Evolutionary conservation across 2,329 filamentous ascomycete genomes (phyloP).

Genomic region (Colletotrichum lindemuthianum): DNA sequence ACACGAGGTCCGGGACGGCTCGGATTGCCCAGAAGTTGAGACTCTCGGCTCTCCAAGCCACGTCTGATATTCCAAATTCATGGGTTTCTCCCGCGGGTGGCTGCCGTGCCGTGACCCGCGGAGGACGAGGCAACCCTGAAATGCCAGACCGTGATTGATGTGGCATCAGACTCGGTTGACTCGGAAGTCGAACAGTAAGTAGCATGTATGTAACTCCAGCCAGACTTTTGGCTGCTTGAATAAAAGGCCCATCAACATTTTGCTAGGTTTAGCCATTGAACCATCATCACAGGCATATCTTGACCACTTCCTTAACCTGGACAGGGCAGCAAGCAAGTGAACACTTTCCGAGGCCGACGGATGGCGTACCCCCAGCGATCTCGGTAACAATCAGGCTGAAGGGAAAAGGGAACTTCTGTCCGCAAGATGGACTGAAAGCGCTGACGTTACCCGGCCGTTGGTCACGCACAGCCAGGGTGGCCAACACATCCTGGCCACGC

Average conservation of each 20-base stretch:
- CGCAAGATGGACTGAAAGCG: neutral
- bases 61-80: constrained; percentile 1
- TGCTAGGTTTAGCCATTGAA: too few species aligned
- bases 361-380: neutral
- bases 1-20: constrained; percentile 8
- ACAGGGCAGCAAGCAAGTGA: neutral
- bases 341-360: neutral
- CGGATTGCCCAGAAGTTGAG: neutral
- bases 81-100: constrained; percentile 2
- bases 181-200: too few species aligned
- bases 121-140: constrained; percentile 3
- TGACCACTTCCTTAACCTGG: neutral
- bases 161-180: neutral
- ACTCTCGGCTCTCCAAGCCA: neutral
- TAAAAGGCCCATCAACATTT: too few species aligned
- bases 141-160: constrained; percentile 11
- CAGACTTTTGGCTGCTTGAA: too few species aligned
- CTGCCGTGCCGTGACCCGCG: constrained; percentile 4
- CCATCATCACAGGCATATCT: too few species aligned
- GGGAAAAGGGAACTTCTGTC: neutral
- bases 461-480: neutral
- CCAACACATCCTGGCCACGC: constrained; percentile 5
- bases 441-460: constrained; percentile 7
- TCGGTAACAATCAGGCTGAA: constrained; percentile 1
- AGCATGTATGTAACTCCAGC: too few species aligned